These are phyloP conservation scores for Chlorella sp. DNA, from an alignment of 139 green algal genomes.

Conservation along the genomic window DNA sequence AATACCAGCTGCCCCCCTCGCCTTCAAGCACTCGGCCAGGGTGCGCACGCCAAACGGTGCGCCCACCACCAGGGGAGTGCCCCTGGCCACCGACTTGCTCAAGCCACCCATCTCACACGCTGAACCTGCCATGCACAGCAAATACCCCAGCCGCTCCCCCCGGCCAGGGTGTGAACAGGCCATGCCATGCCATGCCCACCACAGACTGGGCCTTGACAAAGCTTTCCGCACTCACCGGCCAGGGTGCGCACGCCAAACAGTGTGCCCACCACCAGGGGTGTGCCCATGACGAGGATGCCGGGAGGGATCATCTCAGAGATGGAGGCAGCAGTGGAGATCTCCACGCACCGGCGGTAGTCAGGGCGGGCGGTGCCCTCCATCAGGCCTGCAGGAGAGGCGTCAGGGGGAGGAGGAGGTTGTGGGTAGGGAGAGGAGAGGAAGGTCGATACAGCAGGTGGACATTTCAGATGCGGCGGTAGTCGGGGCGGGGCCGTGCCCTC, in stretches of 20 bases:
- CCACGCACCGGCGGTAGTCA: constrained; percentile 90
- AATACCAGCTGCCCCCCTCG: too few species aligned
- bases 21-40: constrained; percentile 9
- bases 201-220: too few species aligned
- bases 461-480: too few species aligned
- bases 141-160: too few species aligned
- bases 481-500: too few species aligned
- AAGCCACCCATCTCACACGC: too few species aligned
- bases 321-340: constrained; percentile 92
- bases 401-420: background rate
- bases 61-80: constrained; percentile 84
- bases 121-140: too few species aligned
- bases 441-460: background rate
- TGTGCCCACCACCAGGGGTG: constrained; percentile 80
- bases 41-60: constrained; percentile 60
- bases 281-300: constrained; percentile 92
- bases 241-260: constrained; percentile 63
- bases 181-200: too few species aligned
- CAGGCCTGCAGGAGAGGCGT: constrained; percentile 70
- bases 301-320: constrained; percentile 95
- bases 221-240: constrained; percentile 16
- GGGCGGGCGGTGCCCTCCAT: constrained; percentile 94
- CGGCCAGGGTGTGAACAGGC: too few species aligned
- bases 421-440: too few species aligned
- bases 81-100: constrained; percentile 56